Conservation (phyloP, 2,329 filamentous ascomycete genomes). For the Macrophomina pseudophaseolina region DNA sequence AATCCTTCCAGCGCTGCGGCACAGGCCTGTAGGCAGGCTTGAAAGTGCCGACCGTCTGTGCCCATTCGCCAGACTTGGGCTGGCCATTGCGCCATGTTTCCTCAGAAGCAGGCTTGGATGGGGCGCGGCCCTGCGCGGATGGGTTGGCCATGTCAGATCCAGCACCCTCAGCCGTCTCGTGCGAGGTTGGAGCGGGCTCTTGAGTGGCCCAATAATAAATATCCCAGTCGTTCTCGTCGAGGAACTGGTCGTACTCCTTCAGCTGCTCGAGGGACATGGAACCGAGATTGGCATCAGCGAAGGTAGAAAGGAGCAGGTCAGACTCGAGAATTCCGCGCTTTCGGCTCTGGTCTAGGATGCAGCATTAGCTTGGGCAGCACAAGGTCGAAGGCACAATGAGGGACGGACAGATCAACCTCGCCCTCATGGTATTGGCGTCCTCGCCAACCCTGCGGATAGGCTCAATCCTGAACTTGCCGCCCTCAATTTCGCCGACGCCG, state of each 20-base stretch:
- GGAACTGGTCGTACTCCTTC: slow-evolving; percentile 84
- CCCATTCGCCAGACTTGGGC: slow-evolving; percentile 77
- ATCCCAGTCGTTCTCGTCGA: slow-evolving; percentile 99
- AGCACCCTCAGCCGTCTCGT: slow-evolving; percentile 61
- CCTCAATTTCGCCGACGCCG: slow-evolving; percentile 81
- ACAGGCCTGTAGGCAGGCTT: slow-evolving; percentile 93
- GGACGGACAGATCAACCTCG: slow-evolving; percentile 74
- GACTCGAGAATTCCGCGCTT: slow-evolving; percentile 96
- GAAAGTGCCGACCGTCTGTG: slow-evolving; percentile 92
- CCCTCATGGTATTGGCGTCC: slow-evolving; percentile 82
- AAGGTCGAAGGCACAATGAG: slow-evolving; percentile 28
- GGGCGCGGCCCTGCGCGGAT: slow-evolving; percentile 51
- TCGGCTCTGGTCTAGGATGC: slow-evolving; percentile 82
- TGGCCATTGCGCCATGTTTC: slow-evolving; percentile 33
- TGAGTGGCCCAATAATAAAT: slow-evolving; percentile 99
- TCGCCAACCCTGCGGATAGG: slow-evolving; percentile 86
- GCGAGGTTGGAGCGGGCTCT: slow-evolving; percentile 66
- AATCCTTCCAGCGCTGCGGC: slow-evolving; percentile 81
- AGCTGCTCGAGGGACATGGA: slow-evolving; percentile 76
- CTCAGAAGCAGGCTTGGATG: slow-evolving; percentile 54
- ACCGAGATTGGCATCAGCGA: slow-evolving; percentile 78
- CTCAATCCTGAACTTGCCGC: slow-evolving; percentile 84
- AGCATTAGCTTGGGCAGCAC: slow-evolving; percentile 1
- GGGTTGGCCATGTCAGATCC: slow-evolving; percentile 50
- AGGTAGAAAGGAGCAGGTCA: slow-evolving; percentile 94